Evolutionary conservation across 2,329 filamentous ascomycete species (phyloP), one percentile per base, ranked within the genome.

Genomic region (Coniochaeta pulveracea): DNA sequence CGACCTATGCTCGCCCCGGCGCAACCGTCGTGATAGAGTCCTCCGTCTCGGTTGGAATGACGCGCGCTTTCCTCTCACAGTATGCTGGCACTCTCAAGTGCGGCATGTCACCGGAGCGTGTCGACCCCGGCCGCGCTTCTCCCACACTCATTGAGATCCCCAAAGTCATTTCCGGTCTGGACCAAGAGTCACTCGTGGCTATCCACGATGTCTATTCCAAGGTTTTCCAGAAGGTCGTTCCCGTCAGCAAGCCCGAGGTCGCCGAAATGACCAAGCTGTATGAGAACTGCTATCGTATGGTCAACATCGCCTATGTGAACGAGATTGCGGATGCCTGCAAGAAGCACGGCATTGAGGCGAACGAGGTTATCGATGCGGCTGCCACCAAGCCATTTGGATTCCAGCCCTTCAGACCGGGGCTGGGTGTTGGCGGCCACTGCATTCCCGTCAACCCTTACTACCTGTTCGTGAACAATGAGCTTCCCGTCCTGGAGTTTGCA

Each of bases 251-350:
- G 19, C 66, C 68, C 2, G 69, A 73, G 42, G 66, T 70, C 2
- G 69, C 69, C 2, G 69, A 72, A 47, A 71, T 72, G 64, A 66
- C 61, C 40, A 73, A 73, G 49, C 50, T 73, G 10, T 73, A 70
- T 43, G 68, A 72, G 38, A 73, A 72, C 44, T 73, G 69, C 43
- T 66, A 72, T 44, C 57, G 68, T 2, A 71, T 69, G 61, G 51
- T 72, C 10, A 58, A 58, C 43, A 68, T 70, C 21, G 66, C 68
- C 1, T 72, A 66, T 36, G 65, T 60, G 36, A 72, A 72, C 41
- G 68, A 72, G 39, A 70, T 72, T 63, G 65, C 66, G 1, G 64
- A 72, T 40, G 66, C 68, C 6, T 71, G 66, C 34, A 34, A 47
- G 6, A 38, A 48, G 1, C 56, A 63, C 29, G 54, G 45, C 16